Conservation (phyloP, 2,329 filamentous ascomycete genomes). For the Juglanconis oblonga region DNA sequence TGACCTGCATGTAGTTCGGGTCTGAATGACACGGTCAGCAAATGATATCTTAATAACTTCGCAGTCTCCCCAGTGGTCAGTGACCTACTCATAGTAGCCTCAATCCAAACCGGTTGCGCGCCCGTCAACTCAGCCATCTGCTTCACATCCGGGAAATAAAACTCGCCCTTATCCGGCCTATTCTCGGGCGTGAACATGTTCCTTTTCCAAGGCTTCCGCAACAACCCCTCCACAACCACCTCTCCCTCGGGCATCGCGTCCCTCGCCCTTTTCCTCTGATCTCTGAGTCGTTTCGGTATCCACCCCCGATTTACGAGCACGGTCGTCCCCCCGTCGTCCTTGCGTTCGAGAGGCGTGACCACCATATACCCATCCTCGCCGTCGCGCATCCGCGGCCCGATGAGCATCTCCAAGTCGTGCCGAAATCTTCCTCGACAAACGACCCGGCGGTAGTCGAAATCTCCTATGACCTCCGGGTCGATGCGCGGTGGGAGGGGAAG, state of each 20-base stretch:
- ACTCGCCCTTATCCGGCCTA: constrained; percentile 75
- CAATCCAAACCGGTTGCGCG: constrained; percentile 88
- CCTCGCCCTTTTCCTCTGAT: constrained; percentile 60
- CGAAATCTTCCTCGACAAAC: constrained; percentile 69
- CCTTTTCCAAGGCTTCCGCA: constrained; percentile 91
- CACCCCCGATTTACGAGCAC: constrained; percentile 89
- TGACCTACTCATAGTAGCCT: constrained; percentile 82
- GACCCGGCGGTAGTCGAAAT: constrained; percentile 91
- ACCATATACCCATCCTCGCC: constrained; percentile 90
- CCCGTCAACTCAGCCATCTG: constrained; percentile 85
- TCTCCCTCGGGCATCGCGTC: constrained; percentile 66
- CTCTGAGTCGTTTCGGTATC: constrained; percentile 74
- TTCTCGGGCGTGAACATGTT: constrained; percentile 97
- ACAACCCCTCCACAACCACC: constrained; percentile 77
- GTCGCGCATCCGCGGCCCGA: constrained; percentile 85
- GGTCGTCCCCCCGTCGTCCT: constrained; percentile 54
- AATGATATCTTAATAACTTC: not conserved
- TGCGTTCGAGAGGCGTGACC: constrained; percentile 81
- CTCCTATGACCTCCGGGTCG: constrained; percentile 75
- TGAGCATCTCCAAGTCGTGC: constrained; percentile 94
- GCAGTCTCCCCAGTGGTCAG: constrained; percentile 1
- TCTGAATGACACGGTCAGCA: constrained; percentile 44
- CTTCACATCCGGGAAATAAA: constrained; percentile 90
- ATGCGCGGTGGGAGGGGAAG: constrained; percentile 81
- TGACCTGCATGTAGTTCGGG: constrained; percentile 72